Evolutionary conservation across 306 rosid species (phyloP).

Genomic region (Acacia melanoxylon): DNA sequence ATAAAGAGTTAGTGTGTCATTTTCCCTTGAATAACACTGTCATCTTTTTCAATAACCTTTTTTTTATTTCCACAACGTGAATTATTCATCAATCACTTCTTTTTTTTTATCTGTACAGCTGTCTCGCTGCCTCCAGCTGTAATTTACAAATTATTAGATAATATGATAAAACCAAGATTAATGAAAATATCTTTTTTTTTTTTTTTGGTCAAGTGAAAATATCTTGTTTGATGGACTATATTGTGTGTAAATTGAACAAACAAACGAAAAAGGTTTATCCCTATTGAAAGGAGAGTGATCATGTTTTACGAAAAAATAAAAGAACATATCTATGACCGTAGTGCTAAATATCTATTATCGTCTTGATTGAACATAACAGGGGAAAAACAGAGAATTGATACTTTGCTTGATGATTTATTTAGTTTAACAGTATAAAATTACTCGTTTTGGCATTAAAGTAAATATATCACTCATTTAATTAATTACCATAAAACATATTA

Average conservation of each 20-base stretch:
- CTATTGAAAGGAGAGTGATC: neutral
- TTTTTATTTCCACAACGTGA: neutral
- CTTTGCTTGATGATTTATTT: no score
- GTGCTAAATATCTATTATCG: no score
- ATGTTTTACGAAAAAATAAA: no score
- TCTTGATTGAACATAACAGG: neutral
- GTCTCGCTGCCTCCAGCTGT: neutral
- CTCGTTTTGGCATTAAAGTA: no score
- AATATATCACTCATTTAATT: no score
- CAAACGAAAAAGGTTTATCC: neutral
- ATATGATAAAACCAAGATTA: neutral
- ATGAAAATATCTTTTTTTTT: neutral
- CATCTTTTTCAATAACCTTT: neutral
- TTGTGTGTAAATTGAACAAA: neutral
- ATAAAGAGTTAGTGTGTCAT: neutral
- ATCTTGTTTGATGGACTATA: neutral
- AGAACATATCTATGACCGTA: no score
- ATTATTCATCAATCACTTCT: neutral
- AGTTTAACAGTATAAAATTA: no score
- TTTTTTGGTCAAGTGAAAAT: no score
- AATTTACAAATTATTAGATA: neutral
- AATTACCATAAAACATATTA: no score
- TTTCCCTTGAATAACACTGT: neutral
- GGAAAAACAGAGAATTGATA: neutral
- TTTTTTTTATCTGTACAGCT: neutral